Base-by-base conservation (phyloP, 352 stramenopile genomes). In the Elongisporangium undulatum region DNA sequence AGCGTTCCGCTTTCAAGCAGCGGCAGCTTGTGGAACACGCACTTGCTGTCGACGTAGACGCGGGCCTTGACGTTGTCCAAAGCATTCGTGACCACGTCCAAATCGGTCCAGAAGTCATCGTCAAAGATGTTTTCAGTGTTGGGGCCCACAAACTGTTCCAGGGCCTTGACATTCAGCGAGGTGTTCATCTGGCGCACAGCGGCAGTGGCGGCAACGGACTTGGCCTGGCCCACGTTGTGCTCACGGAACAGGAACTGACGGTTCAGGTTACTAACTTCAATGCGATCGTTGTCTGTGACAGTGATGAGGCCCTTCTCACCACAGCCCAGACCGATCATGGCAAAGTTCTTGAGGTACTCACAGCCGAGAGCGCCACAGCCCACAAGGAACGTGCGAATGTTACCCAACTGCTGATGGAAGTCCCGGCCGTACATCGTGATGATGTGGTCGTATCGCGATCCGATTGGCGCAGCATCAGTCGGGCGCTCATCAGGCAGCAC, bases 21-120 rank as follows among this genome's bases (percentile, higher is more conserved):
- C 39, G 97, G 89, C 29, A 98, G 62, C 55, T 96, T 94, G 83
- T 98, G 97, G 63, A 97, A 98, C 12, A 99, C 88, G 64, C 97
- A 99, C 58, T 99, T 94, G 61, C 96, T 90, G 79, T 99, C 99
- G 51, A 99, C 97, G 59, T 99, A 97, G 58, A 98, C 73, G 48
- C 98, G 85, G 22, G 98, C 98, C 66, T 98, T 97, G 6, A 99
- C 85, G 72, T 99, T 99, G 82, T 99, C 98, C 15, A 99, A 72
- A 1, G 97, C 98, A 67, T 99, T 99, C n/a, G 99, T 91, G 7
- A 99, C 96, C 2, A 99, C 62, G 72, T 98, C 86, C 51, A 92
- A 19, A 61, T 89, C 73, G 12, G 75, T 86, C 85, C 85, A 94
- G 49, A 94, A 94, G 16, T 85, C 71, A 45, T 92, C 85, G 52